Percentiles rank a stretch among this genome's conserved stretches.
Conservation (phyloP, 164 flowering plant species). For the Umbilicus rupestris region DNA sequence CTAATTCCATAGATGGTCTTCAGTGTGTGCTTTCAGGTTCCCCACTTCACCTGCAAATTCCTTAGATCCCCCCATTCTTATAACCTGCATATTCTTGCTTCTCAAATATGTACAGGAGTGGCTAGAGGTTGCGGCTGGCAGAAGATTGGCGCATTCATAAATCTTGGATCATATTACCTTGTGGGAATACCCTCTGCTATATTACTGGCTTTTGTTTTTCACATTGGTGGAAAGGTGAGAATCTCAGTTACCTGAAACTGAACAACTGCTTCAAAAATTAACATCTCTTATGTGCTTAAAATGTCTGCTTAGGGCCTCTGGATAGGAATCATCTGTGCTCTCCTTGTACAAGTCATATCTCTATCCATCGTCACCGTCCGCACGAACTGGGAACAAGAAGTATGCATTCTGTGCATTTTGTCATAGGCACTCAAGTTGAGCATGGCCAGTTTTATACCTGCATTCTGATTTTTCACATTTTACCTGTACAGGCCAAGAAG, state of each 20-base stretch:
- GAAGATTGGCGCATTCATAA: constrained; percentile 61
- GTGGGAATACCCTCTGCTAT: constrained; percentile 60
- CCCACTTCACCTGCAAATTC: background rate
- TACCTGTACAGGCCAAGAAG: background rate
- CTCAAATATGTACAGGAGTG: constrained; percentile 23
- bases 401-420: too few relatives aligned
- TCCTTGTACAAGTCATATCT: background rate
- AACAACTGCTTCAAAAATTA: too few relatives aligned
- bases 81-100: background rate
- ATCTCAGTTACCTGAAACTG: constrained; percentile 10
- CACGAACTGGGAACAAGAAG: constrained; percentile 7
- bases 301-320: background rate
- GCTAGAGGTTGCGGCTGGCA: constrained; percentile 93
- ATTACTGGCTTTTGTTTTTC: constrained; percentile 48
- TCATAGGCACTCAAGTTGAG: background rate
- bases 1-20: constrained; percentile 32
- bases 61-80: too few relatives aligned
- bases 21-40: constrained; percentile 41
- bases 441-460: too few relatives aligned
- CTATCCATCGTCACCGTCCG: background rate
- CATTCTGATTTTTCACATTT: background rate
- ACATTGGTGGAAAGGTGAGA: constrained; percentile 71
- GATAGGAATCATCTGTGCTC: constrained; percentile 6
- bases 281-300: background rate
- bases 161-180: constrained; percentile 58